Evolutionary conservation across 257 asterid species (phyloP).

Genomic region (Galeopsis tetrahit): DNA sequence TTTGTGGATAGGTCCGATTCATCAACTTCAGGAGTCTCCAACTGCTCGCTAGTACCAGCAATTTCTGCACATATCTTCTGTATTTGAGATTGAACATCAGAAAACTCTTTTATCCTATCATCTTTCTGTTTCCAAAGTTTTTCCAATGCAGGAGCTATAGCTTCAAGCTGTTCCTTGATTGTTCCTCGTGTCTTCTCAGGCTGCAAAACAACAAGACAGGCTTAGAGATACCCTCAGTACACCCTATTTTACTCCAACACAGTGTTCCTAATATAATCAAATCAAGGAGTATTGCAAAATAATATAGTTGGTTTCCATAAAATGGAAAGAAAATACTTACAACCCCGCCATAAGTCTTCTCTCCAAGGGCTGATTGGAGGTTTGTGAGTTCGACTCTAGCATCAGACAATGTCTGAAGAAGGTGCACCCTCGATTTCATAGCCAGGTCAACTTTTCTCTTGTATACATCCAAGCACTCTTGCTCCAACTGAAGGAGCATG

Average conservation of each 20-base stretch:
- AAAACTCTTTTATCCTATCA: constrained; percentile 79
- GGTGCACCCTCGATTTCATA: constrained; percentile 77
- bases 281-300: constrained; percentile 3
- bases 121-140: constrained; percentile 86
- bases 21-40: constrained; percentile 66
- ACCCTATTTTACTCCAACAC: neutral
- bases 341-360: constrained; percentile 70
- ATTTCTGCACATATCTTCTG: constrained; percentile 83
- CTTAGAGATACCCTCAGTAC: constrained; percentile 15
- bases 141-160: constrained; percentile 87
- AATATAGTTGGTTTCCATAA: neutral
- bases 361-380: constrained; percentile 83
- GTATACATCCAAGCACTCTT: constrained; percentile 94
- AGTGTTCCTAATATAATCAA: constrained; percentile 20
- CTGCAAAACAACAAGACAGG: constrained; percentile 46
- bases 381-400: constrained; percentile 91
- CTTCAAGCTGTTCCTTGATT: constrained; percentile 94
- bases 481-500: constrained; percentile 89
- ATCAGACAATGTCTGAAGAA: constrained; percentile 88
- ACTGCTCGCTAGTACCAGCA: constrained; percentile 69
- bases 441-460: constrained; percentile 90
- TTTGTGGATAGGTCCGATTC: constrained; percentile 83
- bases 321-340: constrained; percentile 50
- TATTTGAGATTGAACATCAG: constrained; percentile 91
- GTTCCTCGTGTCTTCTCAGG: constrained; percentile 96